Conservation (phyloP, 1,284 basidiomycete species). For the Sanghuangporus sanghuang region DNA sequence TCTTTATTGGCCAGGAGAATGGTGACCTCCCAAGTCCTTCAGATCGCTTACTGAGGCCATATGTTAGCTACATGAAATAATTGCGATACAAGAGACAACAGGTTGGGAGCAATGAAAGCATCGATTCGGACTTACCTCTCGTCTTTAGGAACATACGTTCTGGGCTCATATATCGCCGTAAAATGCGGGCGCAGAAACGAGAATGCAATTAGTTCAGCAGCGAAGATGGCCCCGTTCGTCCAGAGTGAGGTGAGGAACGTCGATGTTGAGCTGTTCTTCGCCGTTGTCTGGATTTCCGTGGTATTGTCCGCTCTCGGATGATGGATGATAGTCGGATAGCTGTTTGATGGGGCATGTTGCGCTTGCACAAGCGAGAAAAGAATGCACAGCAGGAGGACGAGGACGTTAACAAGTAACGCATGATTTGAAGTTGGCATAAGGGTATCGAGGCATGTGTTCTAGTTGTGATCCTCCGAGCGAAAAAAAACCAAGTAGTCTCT, state of each 20-base stretch:
- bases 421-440: background rate
- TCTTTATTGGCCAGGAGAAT: slow-evolving; percentile 50
- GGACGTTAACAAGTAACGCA: background rate
- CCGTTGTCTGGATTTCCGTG: slow-evolving; percentile 10
- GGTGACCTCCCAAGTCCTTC: slow-evolving; percentile 33
- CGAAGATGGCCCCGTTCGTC: slow-evolving; percentile 68
- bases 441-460: background rate
- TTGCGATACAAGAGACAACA: background rate
- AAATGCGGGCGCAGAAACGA: slow-evolving; percentile 68
- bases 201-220: slow-evolving; percentile 61
- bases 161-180: slow-evolving; percentile 76
- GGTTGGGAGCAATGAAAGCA: slow-evolving; percentile 20
- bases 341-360: background rate
- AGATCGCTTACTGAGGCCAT: slow-evolving; percentile 45
- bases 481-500: background rate
- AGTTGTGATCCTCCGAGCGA: background rate
- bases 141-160: slow-evolving; percentile 53
- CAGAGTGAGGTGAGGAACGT: slow-evolving; percentile 77
- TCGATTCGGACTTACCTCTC: slow-evolving; percentile 32
- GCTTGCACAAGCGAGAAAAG: background rate
- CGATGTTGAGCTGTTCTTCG: slow-evolving; percentile 34
- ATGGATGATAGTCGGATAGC: background rate
- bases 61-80: background rate
- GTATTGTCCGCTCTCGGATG: slow-evolving; percentile 9
- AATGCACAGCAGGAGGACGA: background rate